Evolutionary conservation across 2,329 filamentous ascomycete genomes (phyloP).

Genomic region (Xylariales sp.): DNA sequence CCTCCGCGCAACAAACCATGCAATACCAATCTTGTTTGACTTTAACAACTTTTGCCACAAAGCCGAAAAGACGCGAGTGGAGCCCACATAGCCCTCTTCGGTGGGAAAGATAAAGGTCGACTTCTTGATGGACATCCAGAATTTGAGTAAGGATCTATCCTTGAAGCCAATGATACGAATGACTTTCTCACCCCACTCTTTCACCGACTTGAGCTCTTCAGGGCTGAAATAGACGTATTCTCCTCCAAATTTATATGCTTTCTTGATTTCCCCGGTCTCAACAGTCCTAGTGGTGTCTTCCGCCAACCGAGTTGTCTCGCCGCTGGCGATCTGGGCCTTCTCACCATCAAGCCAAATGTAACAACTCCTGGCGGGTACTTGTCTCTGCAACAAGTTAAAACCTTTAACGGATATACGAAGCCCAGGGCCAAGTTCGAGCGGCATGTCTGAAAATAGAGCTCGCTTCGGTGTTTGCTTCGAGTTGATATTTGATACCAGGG

Average conservation of each 20-base stretch:
- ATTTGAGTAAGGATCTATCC: constrained; percentile 64
- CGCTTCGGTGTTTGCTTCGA: constrained; percentile 85
- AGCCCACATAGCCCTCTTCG: constrained; percentile 85
- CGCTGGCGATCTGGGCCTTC: constrained; percentile 71
- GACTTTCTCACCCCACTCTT: constrained; percentile 74
- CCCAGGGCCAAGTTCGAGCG: constrained; percentile 80
- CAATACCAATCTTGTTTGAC: constrained; percentile 76
- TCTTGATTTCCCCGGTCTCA: constrained; percentile 77
- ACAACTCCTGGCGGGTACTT: constrained; percentile 74
- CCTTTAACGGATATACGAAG: constrained; percentile 89
- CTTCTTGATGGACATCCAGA: constrained; percentile 83
- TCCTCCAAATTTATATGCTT: constrained; percentile 94
- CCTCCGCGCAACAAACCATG: constrained; percentile 81
- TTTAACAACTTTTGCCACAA: constrained; percentile 82
- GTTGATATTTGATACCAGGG: constrained; percentile 81
- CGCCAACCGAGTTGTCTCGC: constrained; percentile 69
- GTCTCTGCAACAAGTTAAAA: constrained; percentile 82
- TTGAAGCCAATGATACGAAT: constrained; percentile 96
- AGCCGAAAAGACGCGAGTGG: constrained; percentile 86
- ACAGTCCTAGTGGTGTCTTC: constrained; percentile 74
- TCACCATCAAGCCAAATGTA: constrained; percentile 90
- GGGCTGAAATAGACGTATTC: constrained; percentile 81
- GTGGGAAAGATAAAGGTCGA: constrained; percentile 92
- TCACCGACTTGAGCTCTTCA: constrained; percentile 76
- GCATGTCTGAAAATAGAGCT: constrained; percentile 80